These are phyloP conservation scores for Pythium sp. DNA, from an alignment of 352 stramenopile species.

Conservation along the genomic window DNA sequence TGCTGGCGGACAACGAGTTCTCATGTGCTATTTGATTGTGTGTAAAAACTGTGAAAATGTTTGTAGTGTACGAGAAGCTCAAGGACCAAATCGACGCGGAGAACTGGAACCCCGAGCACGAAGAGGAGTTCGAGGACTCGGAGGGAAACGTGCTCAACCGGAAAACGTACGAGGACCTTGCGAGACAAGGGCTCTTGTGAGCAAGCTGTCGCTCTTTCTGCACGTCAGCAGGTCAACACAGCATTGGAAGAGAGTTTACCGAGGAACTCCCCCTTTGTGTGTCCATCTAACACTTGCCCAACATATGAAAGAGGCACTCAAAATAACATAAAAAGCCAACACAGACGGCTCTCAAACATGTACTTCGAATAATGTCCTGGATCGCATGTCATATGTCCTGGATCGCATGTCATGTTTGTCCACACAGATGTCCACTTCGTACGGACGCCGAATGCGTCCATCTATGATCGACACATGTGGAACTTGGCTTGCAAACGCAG, in stretches of 20 bases:
- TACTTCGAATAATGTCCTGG: neutral
- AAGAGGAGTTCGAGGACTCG: slow-evolving; percentile 99
- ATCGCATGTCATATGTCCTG: neutral
- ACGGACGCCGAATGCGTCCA: neutral
- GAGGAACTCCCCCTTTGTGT: neutral
- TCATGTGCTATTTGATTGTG: slow-evolving; percentile 2
- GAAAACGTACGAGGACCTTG: slow-evolving; percentile 98
- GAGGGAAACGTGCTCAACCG: slow-evolving; percentile 98
- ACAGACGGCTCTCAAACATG: neutral
- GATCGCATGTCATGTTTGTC: neutral
- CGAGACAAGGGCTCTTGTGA: slow-evolving; percentile 95
- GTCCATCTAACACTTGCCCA: neutral
- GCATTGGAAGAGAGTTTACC: neutral
- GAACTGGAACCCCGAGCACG: slow-evolving; percentile 90
- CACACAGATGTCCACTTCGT: neutral
- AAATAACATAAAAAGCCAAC: neutral
- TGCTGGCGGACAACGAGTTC: neutral
- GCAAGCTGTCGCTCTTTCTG: neutral
- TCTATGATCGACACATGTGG: neutral
- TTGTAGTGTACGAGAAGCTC: slow-evolving; percentile 95
- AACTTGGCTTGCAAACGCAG: neutral
- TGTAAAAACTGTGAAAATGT: slow-evolving; percentile 15
- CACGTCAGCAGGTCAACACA: neutral
- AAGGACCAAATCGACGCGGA: slow-evolving; percentile 93
- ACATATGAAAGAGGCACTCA: neutral